Evolutionary conservation across 345 rosid genomes (phyloP).

Genomic region (Cochlearia excelsa): DNA sequence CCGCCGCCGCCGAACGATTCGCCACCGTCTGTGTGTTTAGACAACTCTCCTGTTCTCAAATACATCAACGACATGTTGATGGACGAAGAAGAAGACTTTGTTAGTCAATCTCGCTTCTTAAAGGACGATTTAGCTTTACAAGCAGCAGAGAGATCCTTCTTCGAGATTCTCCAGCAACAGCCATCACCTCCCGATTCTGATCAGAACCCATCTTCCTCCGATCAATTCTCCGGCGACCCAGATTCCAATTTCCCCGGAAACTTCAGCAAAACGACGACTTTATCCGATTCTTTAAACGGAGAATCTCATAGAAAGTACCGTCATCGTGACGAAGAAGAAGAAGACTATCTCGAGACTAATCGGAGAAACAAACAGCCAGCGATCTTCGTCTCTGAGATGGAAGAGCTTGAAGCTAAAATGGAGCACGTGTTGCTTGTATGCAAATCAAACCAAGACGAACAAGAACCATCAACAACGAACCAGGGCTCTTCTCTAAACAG

Average conservation of each 20-base stretch:
- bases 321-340: slow-evolving; percentile 52
- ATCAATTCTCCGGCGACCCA: slow-evolving; percentile 23
- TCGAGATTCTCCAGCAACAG: slow-evolving; percentile 46
- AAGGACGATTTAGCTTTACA: slow-evolving; percentile 52
- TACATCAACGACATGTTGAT: slow-evolving; percentile 63
- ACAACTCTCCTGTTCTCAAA: slow-evolving; percentile 44
- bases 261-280: slow-evolving; percentile 1
- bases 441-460: slow-evolving; percentile 21
- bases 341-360: slow-evolving; percentile 46
- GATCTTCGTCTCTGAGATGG: slow-evolving; percentile 46
- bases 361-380: slow-evolving; percentile 68
- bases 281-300: slow-evolving; percentile 37
- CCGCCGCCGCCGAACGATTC: slow-evolving; percentile 13
- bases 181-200: slow-evolving; percentile 51
- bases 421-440: slow-evolving; percentile 55
- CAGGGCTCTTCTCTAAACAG: slow-evolving; percentile 33
- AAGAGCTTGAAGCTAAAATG: slow-evolving; percentile 52
- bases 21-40: slow-evolving; percentile 14
- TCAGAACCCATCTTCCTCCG: slow-evolving; percentile 16
- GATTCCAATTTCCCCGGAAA: neutral
- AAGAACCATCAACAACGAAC: slow-evolving; percentile 21
- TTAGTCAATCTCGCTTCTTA: slow-evolving; percentile 43
- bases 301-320: slow-evolving; percentile 48
- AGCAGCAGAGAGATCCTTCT: slow-evolving; percentile 67
- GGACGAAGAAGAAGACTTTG: slow-evolving; percentile 68